Percentiles rank a stretch among this genome's conserved stretches.
phyloP scores from a whole-genome alignment of 305 asterid genomes.

The Rubia tinctorum region DNA sequence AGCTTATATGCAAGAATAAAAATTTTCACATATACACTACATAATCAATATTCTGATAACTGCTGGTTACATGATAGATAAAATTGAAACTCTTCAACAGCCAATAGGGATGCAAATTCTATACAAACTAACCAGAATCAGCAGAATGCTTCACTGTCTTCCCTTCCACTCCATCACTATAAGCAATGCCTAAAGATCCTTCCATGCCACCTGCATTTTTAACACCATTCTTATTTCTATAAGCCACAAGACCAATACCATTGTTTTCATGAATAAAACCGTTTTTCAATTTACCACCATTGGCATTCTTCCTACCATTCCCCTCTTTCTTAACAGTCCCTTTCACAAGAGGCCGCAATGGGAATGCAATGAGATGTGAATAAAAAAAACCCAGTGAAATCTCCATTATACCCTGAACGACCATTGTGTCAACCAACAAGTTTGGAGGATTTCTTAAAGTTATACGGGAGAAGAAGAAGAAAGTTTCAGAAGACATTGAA shows the following conservation, averaged over 20 bases:
- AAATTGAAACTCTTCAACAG: neutral
- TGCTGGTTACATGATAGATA: neutral
- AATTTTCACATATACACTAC: neutral
- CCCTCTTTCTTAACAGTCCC: slow-evolving; percentile 48
- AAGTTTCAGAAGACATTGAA: neutral
- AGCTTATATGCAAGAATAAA: neutral
- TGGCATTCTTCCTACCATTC: slow-evolving; percentile 13
- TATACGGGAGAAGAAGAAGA: too few species aligned
- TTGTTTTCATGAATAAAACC: slow-evolving; percentile 30
- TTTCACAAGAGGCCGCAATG: slow-evolving; percentile 53
- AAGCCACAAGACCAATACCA: slow-evolving; percentile 30
- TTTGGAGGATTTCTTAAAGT: too few species aligned
- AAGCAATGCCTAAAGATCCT: slow-evolving; percentile 28
- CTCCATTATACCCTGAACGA: too few species aligned
- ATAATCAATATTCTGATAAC: neutral
- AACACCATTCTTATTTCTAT: slow-evolving; percentile 21
- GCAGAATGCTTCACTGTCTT: slow-evolving; percentile 41
- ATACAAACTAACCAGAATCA: slow-evolving; percentile 49
- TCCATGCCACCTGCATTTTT: slow-evolving; percentile 20
- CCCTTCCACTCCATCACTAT: slow-evolving; percentile 19
- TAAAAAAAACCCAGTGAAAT: too few species aligned
- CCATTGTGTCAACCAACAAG: too few species aligned
- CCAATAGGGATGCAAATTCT: neutral
- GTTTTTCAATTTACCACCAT: slow-evolving; percentile 28
- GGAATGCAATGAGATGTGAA: too few species aligned